Base-by-base conservation (phyloP, 2,329 filamentous ascomycete genomes). In the Colletotrichum orbiculare region DNA sequence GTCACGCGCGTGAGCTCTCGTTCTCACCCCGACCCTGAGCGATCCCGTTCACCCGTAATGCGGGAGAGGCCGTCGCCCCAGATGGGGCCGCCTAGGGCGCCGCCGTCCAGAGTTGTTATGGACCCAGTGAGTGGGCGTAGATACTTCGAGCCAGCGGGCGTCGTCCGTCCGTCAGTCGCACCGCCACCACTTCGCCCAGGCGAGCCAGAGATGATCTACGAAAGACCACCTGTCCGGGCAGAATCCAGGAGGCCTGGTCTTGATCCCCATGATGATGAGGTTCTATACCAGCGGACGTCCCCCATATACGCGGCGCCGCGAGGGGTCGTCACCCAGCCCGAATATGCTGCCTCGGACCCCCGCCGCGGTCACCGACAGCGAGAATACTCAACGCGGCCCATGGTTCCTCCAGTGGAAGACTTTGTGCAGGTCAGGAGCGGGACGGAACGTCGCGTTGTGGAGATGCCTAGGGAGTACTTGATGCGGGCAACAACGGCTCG, bases 51-150 rank as follows among this genome's bases (percentile, higher is more conserved):
- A 13, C 82, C 83, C 8, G 69, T 81, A 41, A 73, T 81, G 70
- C 73, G 79, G 67, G 79, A 83, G 67, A 73, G 79, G 68, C 73
- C 79, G 69, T 73, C 82, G 13, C 79, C 84, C 38, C 79, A 81
- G n/a, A 83, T 87, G 78, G 78, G 79, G 2, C 82, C 82, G 50
- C 82, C 81, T 71, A 76, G 82, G 54, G 82, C 86, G 7, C 83
- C 86, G 15, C 80, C 86, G 49, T 82, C 89, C 60, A 88, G 90
- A 67, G 90, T 97, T 68, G 84, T 97, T 39, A 83, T 96, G 59
- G 94, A 97, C 77, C 60, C 64, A 5, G 88, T 92, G 67, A 92
- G 89, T 76, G 94, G 94, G 45, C 92, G 92, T 74, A 89, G 93
- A 74, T 97, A 94, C 78, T 76, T 85, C 65, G 87, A 89, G 70